phyloP scores from a whole-genome alignment of 1,139 yeast species.

The Nadsonia starkeyi-henricii region DNA sequence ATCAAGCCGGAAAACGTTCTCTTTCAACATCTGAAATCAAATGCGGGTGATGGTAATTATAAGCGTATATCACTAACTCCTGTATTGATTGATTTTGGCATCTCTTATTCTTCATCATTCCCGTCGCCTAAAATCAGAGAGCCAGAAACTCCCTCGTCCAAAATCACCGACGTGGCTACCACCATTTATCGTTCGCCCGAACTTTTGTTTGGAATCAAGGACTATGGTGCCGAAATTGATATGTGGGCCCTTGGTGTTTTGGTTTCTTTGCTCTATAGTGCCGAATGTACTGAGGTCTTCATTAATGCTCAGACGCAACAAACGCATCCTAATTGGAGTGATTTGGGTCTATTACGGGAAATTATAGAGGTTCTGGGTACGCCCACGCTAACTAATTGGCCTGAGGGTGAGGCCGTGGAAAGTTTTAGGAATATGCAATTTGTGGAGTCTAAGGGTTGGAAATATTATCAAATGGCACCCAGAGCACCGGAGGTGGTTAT shows the following conservation, averaged over 20 bases:
- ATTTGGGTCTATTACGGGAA: constrained; percentile 48
- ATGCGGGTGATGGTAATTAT: constrained; percentile 13
- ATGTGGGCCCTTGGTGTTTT: constrained; percentile 72
- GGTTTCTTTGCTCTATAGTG: constrained; percentile 37
- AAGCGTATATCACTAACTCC: constrained; percentile 14
- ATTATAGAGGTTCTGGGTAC: constrained; percentile 57
- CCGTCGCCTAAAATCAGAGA: constrained; percentile 23
- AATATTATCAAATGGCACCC: constrained; percentile 25
- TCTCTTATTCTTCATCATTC: constrained; percentile 33
- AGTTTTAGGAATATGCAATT: constrained; percentile 30
- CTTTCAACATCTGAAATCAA: constrained; percentile 12
- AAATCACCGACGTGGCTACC: constrained; percentile 60
- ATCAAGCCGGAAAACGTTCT: constrained; percentile 70
- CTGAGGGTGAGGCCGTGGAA: constrained; percentile 29
- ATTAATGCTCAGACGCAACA: constrained; percentile 13
- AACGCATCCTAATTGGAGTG: constrained; percentile 30
- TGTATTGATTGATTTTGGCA: constrained; percentile 59
- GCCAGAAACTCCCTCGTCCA: constrained; percentile 34
- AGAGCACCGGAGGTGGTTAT: constrained; percentile 18
- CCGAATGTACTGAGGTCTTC: constrained; percentile 23
- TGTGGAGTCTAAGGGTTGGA: constrained; percentile 21
- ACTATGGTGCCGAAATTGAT: constrained; percentile 54
- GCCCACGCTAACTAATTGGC: constrained; percentile 40
- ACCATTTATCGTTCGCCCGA: constrained; percentile 79
- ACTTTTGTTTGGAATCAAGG: constrained; percentile 50